phyloP scores from a whole-genome alignment of 495 filamentous ascomycete genomes.

The Haplographium delicatum region DNA sequence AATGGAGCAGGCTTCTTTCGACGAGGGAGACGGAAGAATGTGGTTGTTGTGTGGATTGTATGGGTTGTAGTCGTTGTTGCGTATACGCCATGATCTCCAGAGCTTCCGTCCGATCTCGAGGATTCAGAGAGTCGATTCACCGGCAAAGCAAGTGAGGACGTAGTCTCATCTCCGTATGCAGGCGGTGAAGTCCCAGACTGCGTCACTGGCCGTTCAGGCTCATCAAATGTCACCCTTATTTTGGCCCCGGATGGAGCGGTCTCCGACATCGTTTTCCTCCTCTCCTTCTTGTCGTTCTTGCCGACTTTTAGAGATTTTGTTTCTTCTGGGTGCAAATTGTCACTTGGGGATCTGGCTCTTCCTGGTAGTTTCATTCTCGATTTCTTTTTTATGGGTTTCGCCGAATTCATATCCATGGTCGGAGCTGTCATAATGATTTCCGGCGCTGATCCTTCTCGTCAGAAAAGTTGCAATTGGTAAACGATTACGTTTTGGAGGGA shows the following conservation, averaged over 20 bases:
- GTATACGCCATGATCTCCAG: slow-evolving; percentile 64
- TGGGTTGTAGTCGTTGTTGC: slow-evolving; percentile 56
- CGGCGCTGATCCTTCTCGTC: too few species aligned
- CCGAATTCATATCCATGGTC: slow-evolving; percentile 53
- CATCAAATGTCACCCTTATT: slow-evolving; percentile 58
- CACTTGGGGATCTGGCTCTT: slow-evolving; percentile 35
- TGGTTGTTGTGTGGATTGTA: slow-evolving; percentile 58
- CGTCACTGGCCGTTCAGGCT: slow-evolving; percentile 55
- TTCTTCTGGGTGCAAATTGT: slow-evolving; percentile 13
- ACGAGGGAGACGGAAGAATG: slow-evolving; percentile 76
- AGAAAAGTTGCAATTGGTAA: too few species aligned
- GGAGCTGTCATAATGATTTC: slow-evolving; percentile 92
- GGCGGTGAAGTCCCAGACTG: slow-evolving; percentile 49
- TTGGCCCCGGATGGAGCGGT: slow-evolving; percentile 37
- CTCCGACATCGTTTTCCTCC: slow-evolving; percentile 33
- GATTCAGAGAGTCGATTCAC: slow-evolving; percentile 80
- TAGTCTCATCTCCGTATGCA: slow-evolving; percentile 60
- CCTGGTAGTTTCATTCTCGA: slow-evolving; percentile 42
- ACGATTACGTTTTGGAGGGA: too few species aligned
- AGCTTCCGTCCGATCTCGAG: slow-evolving; percentile 83
- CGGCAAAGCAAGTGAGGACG: slow-evolving; percentile 60
- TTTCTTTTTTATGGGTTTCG: slow-evolving; percentile 47
- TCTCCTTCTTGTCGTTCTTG: slow-evolving; percentile 32
- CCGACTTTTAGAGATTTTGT: slow-evolving; percentile 19
- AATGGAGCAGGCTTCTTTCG: slow-evolving; percentile 71